Evolutionary conservation across 2,329 filamentous ascomycete species (phyloP).

Genomic region (Neurospora sp.): DNA sequence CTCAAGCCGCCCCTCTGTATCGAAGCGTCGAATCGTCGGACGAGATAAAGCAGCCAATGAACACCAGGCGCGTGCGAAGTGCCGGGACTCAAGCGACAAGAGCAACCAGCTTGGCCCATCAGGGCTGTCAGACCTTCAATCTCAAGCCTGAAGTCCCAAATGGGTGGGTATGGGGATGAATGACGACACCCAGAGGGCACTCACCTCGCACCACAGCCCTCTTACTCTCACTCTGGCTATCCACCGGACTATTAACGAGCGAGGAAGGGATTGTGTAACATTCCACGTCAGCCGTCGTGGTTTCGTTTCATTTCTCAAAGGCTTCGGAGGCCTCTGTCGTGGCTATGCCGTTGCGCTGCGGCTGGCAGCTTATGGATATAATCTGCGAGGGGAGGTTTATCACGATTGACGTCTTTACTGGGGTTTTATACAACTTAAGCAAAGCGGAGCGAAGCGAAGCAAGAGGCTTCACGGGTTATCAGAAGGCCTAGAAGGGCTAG

Average conservation of each 20-base stretch:
- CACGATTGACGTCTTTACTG: not conserved
- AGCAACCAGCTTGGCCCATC: not conserved
- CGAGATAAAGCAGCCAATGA: not conserved
- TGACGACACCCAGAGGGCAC: not conserved
- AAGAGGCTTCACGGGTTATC: not conserved
- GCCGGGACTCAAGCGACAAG: not conserved
- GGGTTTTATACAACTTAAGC: not conserved
- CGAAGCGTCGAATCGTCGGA: not conserved
- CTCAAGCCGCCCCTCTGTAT: not conserved
- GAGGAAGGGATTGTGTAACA: not conserved
- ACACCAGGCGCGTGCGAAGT: not conserved
- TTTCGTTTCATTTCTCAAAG: not conserved
- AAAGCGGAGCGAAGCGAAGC: not conserved
- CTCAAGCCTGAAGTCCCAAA: not conserved
- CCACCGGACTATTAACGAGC: not conserved
- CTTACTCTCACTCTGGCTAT: not conserved
- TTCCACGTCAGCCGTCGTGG: not conserved
- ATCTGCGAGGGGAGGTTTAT: not conserved
- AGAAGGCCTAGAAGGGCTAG: not conserved
- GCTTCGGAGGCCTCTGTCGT: not conserved
- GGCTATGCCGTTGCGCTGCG: not conserved
- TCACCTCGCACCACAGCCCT: not conserved
- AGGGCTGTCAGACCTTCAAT: too few species aligned
- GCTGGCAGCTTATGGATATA: not conserved
- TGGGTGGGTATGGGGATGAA: not conserved